Evolutionary conservation across 164 flowering plant species (phyloP), one percentile per base, ranked within the genome.

Genomic region (Tetrastigma voinierianum): DNA sequence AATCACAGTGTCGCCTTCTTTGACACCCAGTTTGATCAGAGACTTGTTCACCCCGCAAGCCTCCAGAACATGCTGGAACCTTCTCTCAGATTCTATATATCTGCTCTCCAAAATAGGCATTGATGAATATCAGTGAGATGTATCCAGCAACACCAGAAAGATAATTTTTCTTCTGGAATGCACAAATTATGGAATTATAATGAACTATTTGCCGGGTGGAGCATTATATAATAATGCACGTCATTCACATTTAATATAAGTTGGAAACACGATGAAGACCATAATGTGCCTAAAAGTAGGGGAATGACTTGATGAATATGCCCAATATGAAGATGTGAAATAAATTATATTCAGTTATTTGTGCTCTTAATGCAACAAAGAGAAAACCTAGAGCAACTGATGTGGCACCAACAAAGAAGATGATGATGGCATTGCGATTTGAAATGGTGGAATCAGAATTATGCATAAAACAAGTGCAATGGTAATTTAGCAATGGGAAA

Each of bases 31-130:
- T 74, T 85, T 88, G 49, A 65, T 69, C 18, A 95, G 97, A 72
- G 98, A 80, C 66, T 90, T 92, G 74, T 85, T 74, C 59, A 95
- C 97, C 51, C 99, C 99, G 77, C 90, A 87, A 64, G 99, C 99
- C 65, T 95, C 99, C 71, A 95, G 75, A 69, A 91, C 96, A 78
- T 90, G 97, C 69, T 92, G 97, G 77, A 95, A 92, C 73, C 99
- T 87, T 79, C 76, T 90, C 57, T 86, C 82, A 57, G 99, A 95
- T 54, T 95, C 99, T 55, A 80, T 32, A 67, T 95, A 95, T 70
- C 99, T 95, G 85, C 56, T 67, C 3, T 67, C 3, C 63, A 76
- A 43, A 58, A 57, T 25, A 51, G 14, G 52, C 49, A 59, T 57
- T 32, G 17, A 46, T 14, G 20, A 2, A 19, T 46, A 54, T 19